phyloP scores from a whole-genome alignment of 805 yeast genomes.

The Peterozyma toletana region DNA sequence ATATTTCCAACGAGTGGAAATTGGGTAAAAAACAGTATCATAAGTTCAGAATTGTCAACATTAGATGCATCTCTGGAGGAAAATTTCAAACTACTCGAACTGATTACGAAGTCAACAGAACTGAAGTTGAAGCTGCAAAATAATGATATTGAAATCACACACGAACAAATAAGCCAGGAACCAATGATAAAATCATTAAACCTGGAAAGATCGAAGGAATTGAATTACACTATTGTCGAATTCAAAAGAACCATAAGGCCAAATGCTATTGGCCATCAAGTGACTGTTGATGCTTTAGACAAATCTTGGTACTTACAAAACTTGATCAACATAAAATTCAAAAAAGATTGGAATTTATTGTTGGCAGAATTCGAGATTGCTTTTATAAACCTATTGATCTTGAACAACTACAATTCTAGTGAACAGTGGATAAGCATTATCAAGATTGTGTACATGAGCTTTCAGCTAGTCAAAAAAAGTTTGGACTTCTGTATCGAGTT shows the following conservation, averaged over 20 bases:
- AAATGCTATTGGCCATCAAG: constrained; percentile 27
- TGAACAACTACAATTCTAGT: constrained; percentile 59
- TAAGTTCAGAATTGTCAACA: constrained; percentile 28
- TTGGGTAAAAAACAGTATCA: background rate
- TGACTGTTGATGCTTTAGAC: constrained; percentile 49
- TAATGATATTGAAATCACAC: background rate
- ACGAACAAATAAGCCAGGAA: constrained; percentile 13
- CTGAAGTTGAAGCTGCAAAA: constrained; percentile 2
- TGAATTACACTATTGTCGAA: constrained; percentile 35
- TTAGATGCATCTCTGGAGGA: constrained; percentile 46
- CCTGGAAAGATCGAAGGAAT: constrained; percentile 21
- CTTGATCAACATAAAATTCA: constrained; percentile 19
- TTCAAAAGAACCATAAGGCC: constrained; percentile 29
- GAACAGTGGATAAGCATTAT: constrained; percentile 56
- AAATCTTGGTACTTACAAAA: constrained; percentile 49
- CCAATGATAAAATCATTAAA: constrained; percentile 23
- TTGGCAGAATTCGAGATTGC: constrained; percentile 50
- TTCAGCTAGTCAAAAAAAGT: constrained; percentile 17
- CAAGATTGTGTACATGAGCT: constrained; percentile 32
- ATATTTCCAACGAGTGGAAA: constrained; percentile 16
- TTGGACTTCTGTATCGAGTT: constrained; percentile 22
- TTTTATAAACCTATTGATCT: constrained; percentile 38
- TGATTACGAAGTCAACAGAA: constrained; percentile 24
- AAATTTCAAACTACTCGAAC: constrained; percentile 29
- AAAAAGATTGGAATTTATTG: constrained; percentile 20